Evolutionary conservation across 2,329 filamentous ascomycete species (phyloP), one percentile per base, ranked within the genome.

Genomic region (Stachybotrys chartarum): DNA sequence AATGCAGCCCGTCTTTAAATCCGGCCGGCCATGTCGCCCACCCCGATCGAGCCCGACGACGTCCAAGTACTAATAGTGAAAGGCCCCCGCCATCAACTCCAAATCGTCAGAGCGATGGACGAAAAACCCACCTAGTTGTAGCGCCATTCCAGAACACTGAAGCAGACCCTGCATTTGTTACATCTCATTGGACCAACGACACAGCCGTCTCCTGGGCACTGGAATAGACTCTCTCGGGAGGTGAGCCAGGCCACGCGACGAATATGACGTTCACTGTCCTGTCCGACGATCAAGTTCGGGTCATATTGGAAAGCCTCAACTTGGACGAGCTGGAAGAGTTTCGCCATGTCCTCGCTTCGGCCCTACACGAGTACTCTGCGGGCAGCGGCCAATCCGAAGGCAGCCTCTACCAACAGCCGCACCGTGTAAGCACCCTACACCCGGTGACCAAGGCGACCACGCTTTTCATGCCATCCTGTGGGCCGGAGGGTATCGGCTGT

Each of bases 391-490:
- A 68, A 16, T 67, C 72, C 30, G 68, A 73, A 39, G 68, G 70
- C 44, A 73, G 71, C 42, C 64, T 78, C 4, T 75, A 80, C 55
- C 77, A 85, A 60, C 82, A 86, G 61, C 84, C 83, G 6, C 73
- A 77, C 55, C 75, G 81, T 35, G 76, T 76, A 10, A 70, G 75
- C 0, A 74, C 83, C 7, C 67, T 76, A 46, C 79, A 78, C 30
- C 65, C 71, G 1, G 68, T 67, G 0, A 80, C 78, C 16, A 77
- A 77, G 46, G 75, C 78, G 32, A 86, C 82, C 17, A 89, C 85
- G 2, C 72, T 91, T 24, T 91, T 90, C 66, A 90, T 91, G 85
- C 88, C 88, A 0, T 86, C 86, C 1, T 83, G 79, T 30, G 84
- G 84, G 56, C 80, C 81, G 0, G 68, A 73, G 7, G 83, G 82